Percentiles rank a stretch among this genome's conserved stretches.
Evolutionary conservation across 2,329 filamentous ascomycete species (phyloP).

Genomic region (Waltergamsia citrina): DNA sequence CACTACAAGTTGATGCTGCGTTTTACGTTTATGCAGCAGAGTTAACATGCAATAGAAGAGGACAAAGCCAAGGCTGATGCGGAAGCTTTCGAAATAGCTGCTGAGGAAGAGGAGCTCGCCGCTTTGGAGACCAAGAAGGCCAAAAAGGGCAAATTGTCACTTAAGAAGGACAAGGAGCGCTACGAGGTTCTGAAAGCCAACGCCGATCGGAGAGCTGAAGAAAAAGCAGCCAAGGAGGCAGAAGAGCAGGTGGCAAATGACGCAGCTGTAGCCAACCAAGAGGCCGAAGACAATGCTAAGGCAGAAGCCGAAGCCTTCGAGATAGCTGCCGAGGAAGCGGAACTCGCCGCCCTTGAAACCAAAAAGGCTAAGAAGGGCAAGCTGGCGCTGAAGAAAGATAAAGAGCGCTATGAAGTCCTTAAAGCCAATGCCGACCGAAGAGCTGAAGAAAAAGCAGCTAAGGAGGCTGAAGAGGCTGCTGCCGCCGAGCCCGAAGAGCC

Average conservation of each 20-base stretch:
- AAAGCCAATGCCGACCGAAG: conserved; percentile 10
- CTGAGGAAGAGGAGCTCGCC: conserved; percentile 11
- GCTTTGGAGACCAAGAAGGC: conserved; percentile 18
- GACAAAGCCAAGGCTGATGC: conserved; percentile 21
- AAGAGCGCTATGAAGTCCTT: conserved; percentile 15
- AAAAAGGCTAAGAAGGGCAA: conserved; percentile 17
- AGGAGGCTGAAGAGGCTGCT: conserved; percentile 14
- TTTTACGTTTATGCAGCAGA: too few species aligned
- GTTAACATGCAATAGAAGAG: conserved; percentile 13
- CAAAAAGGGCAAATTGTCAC: conserved; percentile 12
- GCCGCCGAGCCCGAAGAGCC: conserved; percentile 17
- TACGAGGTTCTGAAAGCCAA: conserved; percentile 11
- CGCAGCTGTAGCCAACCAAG: conserved; percentile 13
- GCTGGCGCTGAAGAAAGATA: conserved; percentile 11
- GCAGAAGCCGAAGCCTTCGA: conserved; percentile 16
- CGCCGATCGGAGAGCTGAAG: conserved; percentile 9
- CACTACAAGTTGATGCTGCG: too few species aligned
- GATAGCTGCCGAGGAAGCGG: conserved; percentile 11
- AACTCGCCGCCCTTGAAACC: conserved; percentile 15
- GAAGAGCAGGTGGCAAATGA: too few species aligned
- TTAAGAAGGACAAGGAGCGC: conserved; percentile 16
- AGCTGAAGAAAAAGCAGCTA: conserved; percentile 12
- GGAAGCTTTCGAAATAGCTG: conserved; percentile 12
- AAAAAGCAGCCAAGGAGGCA: conserved; percentile 8
- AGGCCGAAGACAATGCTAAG: conserved; percentile 12